phyloP scores from a whole-genome alignment of 139 green algal species.

The Auxenochlorella protothecoides region DNA sequence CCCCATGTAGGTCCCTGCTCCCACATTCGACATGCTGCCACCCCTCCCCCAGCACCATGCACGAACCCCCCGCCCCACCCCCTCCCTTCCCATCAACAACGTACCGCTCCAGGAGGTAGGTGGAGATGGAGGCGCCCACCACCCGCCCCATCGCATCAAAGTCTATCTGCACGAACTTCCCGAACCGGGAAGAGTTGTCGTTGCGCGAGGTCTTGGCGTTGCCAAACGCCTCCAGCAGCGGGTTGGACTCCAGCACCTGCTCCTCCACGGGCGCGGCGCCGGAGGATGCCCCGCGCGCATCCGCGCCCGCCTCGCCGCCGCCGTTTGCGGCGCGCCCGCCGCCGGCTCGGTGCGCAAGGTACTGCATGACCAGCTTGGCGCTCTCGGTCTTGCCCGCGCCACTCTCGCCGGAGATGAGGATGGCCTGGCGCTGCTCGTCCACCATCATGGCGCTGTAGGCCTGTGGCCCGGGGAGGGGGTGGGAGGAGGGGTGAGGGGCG shows the following conservation, averaged over 20 bases:
- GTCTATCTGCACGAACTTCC: slow-evolving; percentile 78
- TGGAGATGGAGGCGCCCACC: slow-evolving; percentile 46
- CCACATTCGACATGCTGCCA: no score
- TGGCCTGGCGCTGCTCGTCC: slow-evolving; percentile 47
- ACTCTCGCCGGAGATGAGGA: slow-evolving; percentile 65
- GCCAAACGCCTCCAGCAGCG: slow-evolving; percentile 80
- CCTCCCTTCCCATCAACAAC: slow-evolving; percentile 17
- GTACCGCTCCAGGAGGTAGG: slow-evolving; percentile 64
- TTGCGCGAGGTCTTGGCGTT: slow-evolving; percentile 82
- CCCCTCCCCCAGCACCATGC: no score
- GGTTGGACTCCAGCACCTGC: slow-evolving; percentile 71
- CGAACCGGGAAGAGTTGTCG: slow-evolving; percentile 77
- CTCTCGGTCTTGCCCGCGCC: slow-evolving; percentile 96
- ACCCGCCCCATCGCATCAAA: slow-evolving; percentile 53
- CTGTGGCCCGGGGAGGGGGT: slow-evolving; percentile 6
- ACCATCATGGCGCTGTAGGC: slow-evolving; percentile 51
- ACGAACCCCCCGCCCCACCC: slow-evolving; percentile 11
- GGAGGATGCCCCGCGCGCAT: not conserved
- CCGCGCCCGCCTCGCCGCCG: no score
- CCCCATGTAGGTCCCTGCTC: no score
- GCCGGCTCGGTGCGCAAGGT: slow-evolving; percentile 39
- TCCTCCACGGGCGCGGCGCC: slow-evolving; percentile 39
- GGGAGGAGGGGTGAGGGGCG: not conserved
- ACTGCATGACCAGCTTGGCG: slow-evolving; percentile 57
- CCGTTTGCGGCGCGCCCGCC: not conserved